Base-by-base conservation (phyloP, 2,329 filamentous ascomycete genomes). In the Epichloe coenophiala region DNA sequence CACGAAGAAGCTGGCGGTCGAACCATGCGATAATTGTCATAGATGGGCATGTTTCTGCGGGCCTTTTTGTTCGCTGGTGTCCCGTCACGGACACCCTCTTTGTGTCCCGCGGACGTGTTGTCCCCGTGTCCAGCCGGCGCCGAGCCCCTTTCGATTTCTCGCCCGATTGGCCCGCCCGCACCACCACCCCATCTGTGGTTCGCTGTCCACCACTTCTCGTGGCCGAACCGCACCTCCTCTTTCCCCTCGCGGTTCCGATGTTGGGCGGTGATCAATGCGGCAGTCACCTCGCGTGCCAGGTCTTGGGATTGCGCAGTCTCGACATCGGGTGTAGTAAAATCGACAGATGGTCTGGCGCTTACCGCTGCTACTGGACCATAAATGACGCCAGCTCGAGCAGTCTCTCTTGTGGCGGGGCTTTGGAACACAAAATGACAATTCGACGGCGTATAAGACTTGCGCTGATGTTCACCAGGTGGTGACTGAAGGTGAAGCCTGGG, bases 21-120 rank as follows among this genome's bases (percentile, higher is more conserved):
- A 43, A 83, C 69, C 71, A 78, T 81, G 51, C 80, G 74, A 63
- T 83, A 83, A 57, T 72, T 77, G 60, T 83, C 80, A 60, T 83
- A 83, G 45, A 81, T 71, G 54, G 71, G 73, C 61, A 77, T 65
- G 48, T 71, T 77, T 61, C 76, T 79, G 53, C 76, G 73, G 38
- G 72, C 63, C 54, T 73, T 77, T 77, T 78, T 78, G 37, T 58
- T 61, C 4, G 59, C 55, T 5, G 59, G 62, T 50, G n/a, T n/a
- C n/a, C 53, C 50, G 21, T 55, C 43, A 13, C 53, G 35, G 33
- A 58, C 58, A 42, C 63, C 58, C 5, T 56, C 53, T 15, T 64
- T 60, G 38, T 56, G 54, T 2, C 56, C 35, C 15, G 13, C 60
- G 21, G 59, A 58, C 42, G 63, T 62, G 48, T 75, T 62, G 48